Percentiles rank a stretch among this genome's conserved stretches.
Evolutionary conservation across 2,329 filamentous ascomycete genomes (phyloP).

Genomic region (Sporothrix luriei): DNA sequence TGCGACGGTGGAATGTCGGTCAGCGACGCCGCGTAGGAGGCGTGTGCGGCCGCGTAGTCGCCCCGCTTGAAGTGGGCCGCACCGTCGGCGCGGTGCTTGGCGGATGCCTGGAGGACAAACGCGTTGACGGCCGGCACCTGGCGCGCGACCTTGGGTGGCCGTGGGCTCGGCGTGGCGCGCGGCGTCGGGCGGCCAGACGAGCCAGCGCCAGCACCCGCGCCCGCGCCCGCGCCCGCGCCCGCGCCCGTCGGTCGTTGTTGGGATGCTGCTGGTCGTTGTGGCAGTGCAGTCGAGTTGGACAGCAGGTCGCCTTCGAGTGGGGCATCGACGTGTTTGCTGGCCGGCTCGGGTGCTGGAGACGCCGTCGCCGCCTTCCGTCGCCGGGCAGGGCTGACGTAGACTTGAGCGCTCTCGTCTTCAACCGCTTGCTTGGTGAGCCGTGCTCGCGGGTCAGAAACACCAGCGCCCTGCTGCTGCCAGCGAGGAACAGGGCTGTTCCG

Average conservation of each 20-base stretch:
- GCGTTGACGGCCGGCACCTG: constrained; percentile 69
- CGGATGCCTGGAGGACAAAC: constrained; percentile 71
- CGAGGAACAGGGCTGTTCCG: constrained; percentile 55
- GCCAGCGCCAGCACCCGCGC: constrained; percentile 41
- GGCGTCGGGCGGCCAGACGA: constrained; percentile 43
- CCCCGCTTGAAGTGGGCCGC: constrained; percentile 91
- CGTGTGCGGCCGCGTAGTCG: constrained; percentile 84
- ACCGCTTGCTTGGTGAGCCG: constrained; percentile 71
- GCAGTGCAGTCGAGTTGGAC: constrained; percentile 52
- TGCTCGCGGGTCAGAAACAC: constrained; percentile 53
- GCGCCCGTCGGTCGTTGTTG: background rate
- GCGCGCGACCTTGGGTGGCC: constrained; percentile 50
- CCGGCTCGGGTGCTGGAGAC: constrained; percentile 40
- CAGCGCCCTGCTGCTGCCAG: constrained; percentile 60
- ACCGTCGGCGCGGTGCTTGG: constrained; percentile 75
- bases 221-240: constrained; percentile 41
- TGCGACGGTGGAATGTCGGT: constrained; percentile 73
- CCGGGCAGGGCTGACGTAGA: constrained; percentile 84
- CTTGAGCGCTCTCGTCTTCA: constrained; percentile 79
- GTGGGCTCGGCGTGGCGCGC: constrained; percentile 45
- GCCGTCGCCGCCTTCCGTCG: constrained; percentile 65
- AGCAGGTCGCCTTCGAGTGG: constrained; percentile 65
- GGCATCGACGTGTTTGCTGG: constrained; percentile 39
- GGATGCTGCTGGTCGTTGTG: constrained; percentile 26
- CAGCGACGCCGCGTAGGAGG: constrained; percentile 78